phyloP scores from a whole-genome alignment of 306 rosid genomes.

The Psophocarpus tetragonolobus region DNA sequence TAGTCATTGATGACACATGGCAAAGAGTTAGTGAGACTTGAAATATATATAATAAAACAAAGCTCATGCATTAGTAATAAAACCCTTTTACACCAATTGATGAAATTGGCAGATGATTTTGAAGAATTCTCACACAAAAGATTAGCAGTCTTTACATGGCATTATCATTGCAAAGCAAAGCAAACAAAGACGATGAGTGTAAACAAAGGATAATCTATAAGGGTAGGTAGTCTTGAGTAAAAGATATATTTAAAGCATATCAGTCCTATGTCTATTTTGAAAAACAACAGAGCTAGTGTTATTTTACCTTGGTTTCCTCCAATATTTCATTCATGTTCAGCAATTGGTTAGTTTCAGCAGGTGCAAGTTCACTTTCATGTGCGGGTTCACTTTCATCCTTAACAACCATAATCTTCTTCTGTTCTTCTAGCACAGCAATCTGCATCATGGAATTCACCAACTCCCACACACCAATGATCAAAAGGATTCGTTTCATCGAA shows the following conservation, averaged over 20 bases:
- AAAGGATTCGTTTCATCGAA: background rate
- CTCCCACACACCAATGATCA: slow-evolving; percentile 2
- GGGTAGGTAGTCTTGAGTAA: background rate
- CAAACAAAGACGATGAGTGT: too few relatives aligned
- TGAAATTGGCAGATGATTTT: background rate
- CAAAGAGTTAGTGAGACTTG: too few relatives aligned
- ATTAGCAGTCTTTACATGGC: background rate
- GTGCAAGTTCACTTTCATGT: slow-evolving; percentile 40
- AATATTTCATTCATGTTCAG: slow-evolving; percentile 47
- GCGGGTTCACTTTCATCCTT: slow-evolving; percentile 45
- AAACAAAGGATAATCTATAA: background rate
- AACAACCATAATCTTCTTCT: slow-evolving; percentile 50
- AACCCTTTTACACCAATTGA: too few relatives aligned
- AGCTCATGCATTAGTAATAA: too few relatives aligned
- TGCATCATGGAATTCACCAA: slow-evolving; percentile 42
- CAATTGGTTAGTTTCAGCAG: too few relatives aligned
- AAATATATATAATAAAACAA: too few relatives aligned
- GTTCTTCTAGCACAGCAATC: slow-evolving; percentile 84
- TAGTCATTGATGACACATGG: too few relatives aligned
- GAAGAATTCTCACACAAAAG: background rate
- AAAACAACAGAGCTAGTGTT: too few relatives aligned
- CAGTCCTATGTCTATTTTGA: background rate
- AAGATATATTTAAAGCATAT: slow-evolving; percentile 1
- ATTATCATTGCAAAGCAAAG: background rate
- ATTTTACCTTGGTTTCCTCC: slow-evolving; percentile 53